Percentiles rank a stretch among this genome's conserved stretches.
phyloP scores from a whole-genome alignment of 2,329 filamentous ascomycete species.

The Colletotrichum sidae region DNA sequence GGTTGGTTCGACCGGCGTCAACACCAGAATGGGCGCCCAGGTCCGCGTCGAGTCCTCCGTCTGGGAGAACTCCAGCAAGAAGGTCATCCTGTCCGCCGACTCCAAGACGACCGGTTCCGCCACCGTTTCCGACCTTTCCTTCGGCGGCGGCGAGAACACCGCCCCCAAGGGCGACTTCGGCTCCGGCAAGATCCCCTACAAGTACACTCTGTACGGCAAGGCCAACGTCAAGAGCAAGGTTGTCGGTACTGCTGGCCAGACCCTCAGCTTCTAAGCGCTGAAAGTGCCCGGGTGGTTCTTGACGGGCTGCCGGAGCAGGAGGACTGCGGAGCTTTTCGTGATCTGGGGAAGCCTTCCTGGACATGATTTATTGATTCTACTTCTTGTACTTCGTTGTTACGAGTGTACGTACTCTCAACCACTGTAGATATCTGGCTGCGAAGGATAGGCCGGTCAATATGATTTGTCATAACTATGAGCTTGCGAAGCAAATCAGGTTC shows the following conservation, averaged over 20 bases:
- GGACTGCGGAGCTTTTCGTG: too few species aligned
- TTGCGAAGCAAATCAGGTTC: too few species aligned
- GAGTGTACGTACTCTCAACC: too few species aligned
- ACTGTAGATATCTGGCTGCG: too few species aligned
- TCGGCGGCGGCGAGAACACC: constrained; percentile 58
- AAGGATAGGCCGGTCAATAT: too few species aligned
- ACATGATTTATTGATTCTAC: too few species aligned
- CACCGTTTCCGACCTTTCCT: constrained; percentile 54
- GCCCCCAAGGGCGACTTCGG: constrained; percentile 63
- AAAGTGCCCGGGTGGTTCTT: background rate
- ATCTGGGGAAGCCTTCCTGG: too few species aligned
- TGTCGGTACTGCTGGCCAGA: constrained; percentile 51
- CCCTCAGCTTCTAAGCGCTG: constrained; percentile 45
- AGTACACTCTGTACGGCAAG: constrained; percentile 56
- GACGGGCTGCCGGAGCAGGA: background rate
- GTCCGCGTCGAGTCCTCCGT: constrained; percentile 67
- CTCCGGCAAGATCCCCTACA: constrained; percentile 65
- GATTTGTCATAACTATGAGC: too few species aligned
- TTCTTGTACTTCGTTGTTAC: too few species aligned
- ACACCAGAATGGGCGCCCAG: constrained; percentile 66
- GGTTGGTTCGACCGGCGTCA: constrained; percentile 59
- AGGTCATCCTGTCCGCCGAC: constrained; percentile 52
- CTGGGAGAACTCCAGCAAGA: constrained; percentile 56
- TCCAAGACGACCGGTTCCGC: constrained; percentile 55
- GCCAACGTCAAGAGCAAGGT: constrained; percentile 59